Base-by-base conservation (phyloP, 208 protist species). In the Trypanosoma platydactyli region DNA sequence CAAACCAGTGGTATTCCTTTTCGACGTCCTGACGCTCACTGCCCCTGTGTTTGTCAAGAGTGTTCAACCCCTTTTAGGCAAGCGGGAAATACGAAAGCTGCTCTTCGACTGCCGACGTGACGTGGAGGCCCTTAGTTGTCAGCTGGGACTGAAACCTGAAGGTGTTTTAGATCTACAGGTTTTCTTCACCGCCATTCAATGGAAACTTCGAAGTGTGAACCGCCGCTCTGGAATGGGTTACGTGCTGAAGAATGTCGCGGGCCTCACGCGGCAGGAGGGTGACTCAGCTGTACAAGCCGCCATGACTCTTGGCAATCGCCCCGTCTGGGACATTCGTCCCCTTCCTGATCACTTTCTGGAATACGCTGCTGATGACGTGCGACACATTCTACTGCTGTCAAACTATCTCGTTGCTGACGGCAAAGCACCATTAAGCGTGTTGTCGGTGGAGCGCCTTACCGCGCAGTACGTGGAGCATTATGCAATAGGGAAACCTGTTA, bases 81-180 rank as follows among this genome's bases (percentile, higher is more conserved):
- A 86, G 41, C 56, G 49, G 3, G 35, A 24, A 11, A 84, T 97
- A 54, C 68, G 69, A 33, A 97, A 92, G 71, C 71, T 89, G 24
- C 88, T 94, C 12, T 97, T 95, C 57, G 91, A 97, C 67, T 97
- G 91, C 65, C 84, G 91, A 5, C 86, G 89, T 29, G 91, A 97
- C 62, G 82, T 94, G 12, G 91, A 97, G 55, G 91, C 91, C 41
- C 72, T 97, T 20, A 89, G 78, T 52, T 81, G 70, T 58, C 91
- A 97, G 75, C 76, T 92, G 63, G 63, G 66, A 1, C 49, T 97
- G n/a, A 64, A 75, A 35, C 79, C 86, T 1, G 63, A 40, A 9
- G 70, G 82, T 15, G 85, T 91, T 1, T 69, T 94, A 1, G 91
- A 97, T 61, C 71, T 97, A 16, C 91, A 97, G 71, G 72, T 97